Conservation (phyloP, 345 rosid genomes). For the Kandelia obovata region DNA sequence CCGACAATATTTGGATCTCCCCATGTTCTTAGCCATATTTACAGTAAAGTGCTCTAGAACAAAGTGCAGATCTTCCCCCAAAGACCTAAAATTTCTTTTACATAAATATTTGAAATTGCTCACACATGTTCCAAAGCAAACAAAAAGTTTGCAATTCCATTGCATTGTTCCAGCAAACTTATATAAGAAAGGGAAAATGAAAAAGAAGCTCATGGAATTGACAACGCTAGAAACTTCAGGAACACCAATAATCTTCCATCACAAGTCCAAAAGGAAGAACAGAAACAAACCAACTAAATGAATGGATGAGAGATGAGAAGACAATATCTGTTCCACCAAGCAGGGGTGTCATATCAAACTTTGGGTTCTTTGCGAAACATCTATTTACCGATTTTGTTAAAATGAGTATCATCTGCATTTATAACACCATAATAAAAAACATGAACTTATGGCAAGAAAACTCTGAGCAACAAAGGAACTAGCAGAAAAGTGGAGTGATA, state of each 20-base stretch:
- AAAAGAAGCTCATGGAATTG: not conserved
- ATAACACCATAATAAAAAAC: conserved; percentile 21
- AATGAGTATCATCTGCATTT: conserved; percentile 90
- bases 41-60: not conserved
- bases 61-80: not conserved
- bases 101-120: not conserved
- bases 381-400: conserved; percentile 89
- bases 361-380: conserved; percentile 94
- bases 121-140: not conserved
- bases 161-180: not conserved
- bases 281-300: conserved; percentile 84
- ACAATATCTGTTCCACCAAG: conserved; percentile 99
- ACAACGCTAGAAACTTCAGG: not conserved
- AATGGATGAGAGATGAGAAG: conserved; percentile 95
- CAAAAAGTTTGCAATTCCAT: not conserved
- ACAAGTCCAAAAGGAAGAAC: conserved; percentile 3
- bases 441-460: conserved; percentile 4
- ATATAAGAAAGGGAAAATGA: no score
- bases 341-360: conserved; percentile 97
- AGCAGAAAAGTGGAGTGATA: not conserved
- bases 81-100: not conserved
- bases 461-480: not conserved
- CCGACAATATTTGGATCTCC: no score
- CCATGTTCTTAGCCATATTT: no score
- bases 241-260: not conserved